Conservation (phyloP, 495 filamentous ascomycete genomes). For the Chaetomium cochliodes region DNA sequence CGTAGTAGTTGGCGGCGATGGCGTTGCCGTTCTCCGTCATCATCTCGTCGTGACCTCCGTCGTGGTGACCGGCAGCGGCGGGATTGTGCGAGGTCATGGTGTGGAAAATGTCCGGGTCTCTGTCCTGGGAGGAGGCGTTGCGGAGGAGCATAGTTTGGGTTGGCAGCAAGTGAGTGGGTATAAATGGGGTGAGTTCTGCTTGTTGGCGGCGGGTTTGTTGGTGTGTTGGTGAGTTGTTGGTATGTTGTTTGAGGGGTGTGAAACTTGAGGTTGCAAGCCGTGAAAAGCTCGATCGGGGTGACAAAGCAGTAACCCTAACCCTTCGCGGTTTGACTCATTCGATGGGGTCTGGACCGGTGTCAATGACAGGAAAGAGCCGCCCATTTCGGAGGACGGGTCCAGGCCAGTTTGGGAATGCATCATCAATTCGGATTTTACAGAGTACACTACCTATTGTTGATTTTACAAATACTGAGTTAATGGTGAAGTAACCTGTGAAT, state of each 20-base stretch:
- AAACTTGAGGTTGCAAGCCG: background rate
- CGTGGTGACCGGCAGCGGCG: background rate
- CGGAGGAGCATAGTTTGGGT: constrained; percentile 28
- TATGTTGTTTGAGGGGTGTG: background rate
- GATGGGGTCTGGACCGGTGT: background rate
- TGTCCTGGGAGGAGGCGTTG: constrained; percentile 16
- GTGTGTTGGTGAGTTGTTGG: background rate
- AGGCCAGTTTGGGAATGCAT: too few species aligned
- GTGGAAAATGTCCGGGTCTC: constrained; percentile 28
- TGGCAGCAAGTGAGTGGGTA: background rate
- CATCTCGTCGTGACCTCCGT: background rate
- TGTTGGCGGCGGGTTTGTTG: constrained; percentile 2
- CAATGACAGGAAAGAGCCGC: too few species aligned
- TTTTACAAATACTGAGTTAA: too few species aligned
- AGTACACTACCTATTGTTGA: too few species aligned
- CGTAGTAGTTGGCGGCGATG: constrained; percentile 3
- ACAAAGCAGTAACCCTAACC: constrained; percentile 12
- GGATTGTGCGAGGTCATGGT: constrained; percentile 25
- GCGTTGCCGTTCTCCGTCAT: background rate
- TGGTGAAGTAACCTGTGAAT: too few species aligned
- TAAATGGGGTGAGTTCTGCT: constrained; percentile 3
- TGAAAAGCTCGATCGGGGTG: constrained; percentile 6
- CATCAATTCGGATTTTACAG: too few species aligned
- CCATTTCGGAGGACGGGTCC: too few species aligned
- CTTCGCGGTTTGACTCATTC: background rate